phyloP scores from a whole-genome alignment of 345 rosid species.

The Melaleuca quinquenervia region DNA sequence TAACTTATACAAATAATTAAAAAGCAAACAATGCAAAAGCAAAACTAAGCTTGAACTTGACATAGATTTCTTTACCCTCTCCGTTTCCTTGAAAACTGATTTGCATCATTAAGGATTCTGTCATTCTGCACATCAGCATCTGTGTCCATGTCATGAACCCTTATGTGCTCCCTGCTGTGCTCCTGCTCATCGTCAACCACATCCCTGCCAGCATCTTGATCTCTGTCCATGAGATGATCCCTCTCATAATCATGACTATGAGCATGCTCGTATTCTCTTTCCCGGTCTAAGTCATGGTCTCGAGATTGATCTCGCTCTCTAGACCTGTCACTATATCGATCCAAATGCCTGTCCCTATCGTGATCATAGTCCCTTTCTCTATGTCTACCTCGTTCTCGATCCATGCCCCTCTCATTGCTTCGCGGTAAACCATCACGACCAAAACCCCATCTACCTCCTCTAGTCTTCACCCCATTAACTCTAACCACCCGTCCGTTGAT shows the following conservation, averaged over 20 bases:
- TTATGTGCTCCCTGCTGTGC: conserved; percentile 15
- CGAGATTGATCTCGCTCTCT: conserved; percentile 46
- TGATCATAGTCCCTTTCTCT: conserved; percentile 40
- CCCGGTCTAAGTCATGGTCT: conserved; percentile 28
- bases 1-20: background rate
- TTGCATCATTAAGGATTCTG: conserved; percentile 19
- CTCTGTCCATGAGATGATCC: conserved; percentile 33
- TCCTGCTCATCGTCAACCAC: conserved; percentile 24
- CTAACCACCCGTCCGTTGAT: conserved; percentile 68
- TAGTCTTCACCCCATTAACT: conserved; percentile 65
- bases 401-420: conserved; percentile 10
- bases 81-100: conserved; percentile 26
- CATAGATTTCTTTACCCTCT: conserved; percentile 35
- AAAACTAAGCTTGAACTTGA: background rate
- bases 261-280: conserved; percentile 31
- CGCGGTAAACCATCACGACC: conserved; percentile 25
- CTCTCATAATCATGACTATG: conserved; percentile 27
- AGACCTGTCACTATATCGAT: conserved; percentile 37
- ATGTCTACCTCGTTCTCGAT: conserved; percentile 31
- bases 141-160: conserved; percentile 14
- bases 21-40: background rate
- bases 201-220: conserved; percentile 29
- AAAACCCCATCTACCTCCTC: conserved; percentile 51
- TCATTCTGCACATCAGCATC: conserved; percentile 29
- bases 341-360: conserved; percentile 28